These are phyloP conservation scores for Phytophthora pseudosyringae DNA, from an alignment of 352 stramenopile genomes.

Conservation along the genomic window DNA sequence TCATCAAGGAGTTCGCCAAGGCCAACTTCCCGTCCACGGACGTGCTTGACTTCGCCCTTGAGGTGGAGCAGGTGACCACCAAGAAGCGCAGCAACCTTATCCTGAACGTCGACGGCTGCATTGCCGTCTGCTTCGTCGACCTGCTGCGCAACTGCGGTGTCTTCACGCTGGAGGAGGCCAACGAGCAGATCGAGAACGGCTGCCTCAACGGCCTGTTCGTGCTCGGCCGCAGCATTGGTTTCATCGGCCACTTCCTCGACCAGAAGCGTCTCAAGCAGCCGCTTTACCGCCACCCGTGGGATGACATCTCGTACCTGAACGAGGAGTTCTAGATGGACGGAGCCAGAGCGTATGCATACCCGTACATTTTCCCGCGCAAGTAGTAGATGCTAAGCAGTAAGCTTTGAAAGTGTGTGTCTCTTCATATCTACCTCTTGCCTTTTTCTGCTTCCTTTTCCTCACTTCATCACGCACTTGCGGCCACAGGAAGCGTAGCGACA, in stretches of 20 bases:
- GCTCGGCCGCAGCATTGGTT: constrained; percentile 87
- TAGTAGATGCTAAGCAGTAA: constrained; percentile 48
- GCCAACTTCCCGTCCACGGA: constrained; percentile 94
- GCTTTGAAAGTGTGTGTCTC: constrained; percentile 34
- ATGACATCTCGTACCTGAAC: constrained; percentile 97
- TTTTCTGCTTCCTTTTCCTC: constrained; percentile 8
- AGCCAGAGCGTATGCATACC: constrained; percentile 24
- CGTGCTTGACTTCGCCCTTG: constrained; percentile 95
- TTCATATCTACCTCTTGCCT: constrained; percentile 23
- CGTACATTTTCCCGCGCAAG: constrained; percentile 27
- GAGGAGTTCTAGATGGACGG: constrained; percentile 64
- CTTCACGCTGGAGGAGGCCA: constrained; percentile 91
- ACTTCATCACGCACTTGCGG: constrained; percentile 39
- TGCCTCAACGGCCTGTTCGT: constrained; percentile 96
- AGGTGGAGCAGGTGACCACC: constrained; percentile 96
- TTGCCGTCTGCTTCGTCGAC: constrained; percentile 97
- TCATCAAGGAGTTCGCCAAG: constrained; percentile 96
- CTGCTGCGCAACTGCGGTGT: constrained; percentile 92
- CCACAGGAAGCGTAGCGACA: constrained; percentile 33
- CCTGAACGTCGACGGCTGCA: constrained; percentile 97
- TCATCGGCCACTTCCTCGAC: constrained; percentile 97
- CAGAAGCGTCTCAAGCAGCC: constrained; percentile 98
- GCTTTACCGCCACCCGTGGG: constrained; percentile 97
- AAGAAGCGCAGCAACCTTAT: constrained; percentile 98
- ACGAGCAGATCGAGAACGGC: constrained; percentile 95